These are phyloP conservation scores for Pseudoturritis turrita DNA, from an alignment of 345 rosid species.

Conservation along the genomic window DNA sequence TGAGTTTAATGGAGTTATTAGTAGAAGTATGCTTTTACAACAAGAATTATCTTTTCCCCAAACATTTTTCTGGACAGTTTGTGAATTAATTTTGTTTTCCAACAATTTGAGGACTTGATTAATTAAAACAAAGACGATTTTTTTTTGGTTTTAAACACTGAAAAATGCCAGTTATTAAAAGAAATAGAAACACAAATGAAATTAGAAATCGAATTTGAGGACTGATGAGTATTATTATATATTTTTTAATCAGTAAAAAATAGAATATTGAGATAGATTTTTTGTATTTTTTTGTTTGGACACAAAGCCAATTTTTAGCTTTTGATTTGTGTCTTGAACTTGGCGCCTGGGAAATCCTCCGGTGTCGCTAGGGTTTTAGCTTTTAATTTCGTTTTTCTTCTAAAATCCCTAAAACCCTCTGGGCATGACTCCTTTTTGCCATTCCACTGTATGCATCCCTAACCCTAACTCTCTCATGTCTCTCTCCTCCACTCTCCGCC, in stretches of 20 bases:
- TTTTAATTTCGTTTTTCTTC: not conserved
- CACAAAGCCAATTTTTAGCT: not conserved
- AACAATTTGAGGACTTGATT: not conserved
- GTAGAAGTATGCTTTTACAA: too few relatives aligned
- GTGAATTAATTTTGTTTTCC: not conserved
- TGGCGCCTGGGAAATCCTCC: slow-evolving; percentile 33
- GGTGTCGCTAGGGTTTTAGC: slow-evolving; percentile 27
- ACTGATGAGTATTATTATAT: not conserved
- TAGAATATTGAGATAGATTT: not conserved
- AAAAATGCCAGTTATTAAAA: too few relatives aligned
- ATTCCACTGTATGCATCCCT: slow-evolving; percentile 20
- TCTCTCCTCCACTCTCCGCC: slow-evolving; percentile 60
- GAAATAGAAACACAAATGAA: not conserved
- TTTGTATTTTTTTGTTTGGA: slow-evolving; percentile 13
- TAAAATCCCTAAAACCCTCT: slow-evolving; percentile 17
- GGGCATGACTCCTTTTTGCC: slow-evolving; percentile 40
- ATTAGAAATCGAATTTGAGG: not conserved
- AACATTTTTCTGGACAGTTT: too few relatives aligned
- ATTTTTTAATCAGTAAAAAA: not conserved
- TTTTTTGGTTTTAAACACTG: too few relatives aligned
- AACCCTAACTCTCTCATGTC: slow-evolving; percentile 46
- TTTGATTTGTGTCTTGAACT: slow-evolving; percentile 13
- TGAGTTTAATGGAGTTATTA: too few relatives aligned
- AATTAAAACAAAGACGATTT: not conserved
- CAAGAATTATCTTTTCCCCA: too few relatives aligned